These are phyloP conservation scores for Penicillium sp. DNA, from an alignment of 2,329 filamentous ascomycete species.

Conservation along the genomic window DNA sequence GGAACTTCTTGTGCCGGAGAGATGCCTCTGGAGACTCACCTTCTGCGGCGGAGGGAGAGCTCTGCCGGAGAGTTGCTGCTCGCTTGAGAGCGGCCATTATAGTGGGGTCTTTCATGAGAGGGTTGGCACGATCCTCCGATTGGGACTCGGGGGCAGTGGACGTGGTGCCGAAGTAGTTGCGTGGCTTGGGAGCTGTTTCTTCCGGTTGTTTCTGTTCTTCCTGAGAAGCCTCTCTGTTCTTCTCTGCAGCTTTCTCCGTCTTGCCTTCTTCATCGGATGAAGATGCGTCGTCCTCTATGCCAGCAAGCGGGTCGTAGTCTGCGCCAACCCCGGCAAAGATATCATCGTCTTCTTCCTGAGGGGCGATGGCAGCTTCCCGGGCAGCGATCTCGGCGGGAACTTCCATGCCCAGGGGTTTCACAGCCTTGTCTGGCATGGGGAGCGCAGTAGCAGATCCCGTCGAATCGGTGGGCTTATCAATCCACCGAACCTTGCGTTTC, in stretches of 20 bases:
- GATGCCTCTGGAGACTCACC: constrained; percentile 60
- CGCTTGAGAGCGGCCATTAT: constrained; percentile 83
- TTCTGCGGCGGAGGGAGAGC: constrained; percentile 43
- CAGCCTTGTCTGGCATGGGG: constrained; percentile 45
- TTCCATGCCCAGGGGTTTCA: constrained; percentile 52
- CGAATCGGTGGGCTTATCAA: constrained; percentile 38
- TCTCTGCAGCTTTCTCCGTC: constrained; percentile 13
- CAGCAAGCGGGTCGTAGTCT: constrained; percentile 60
- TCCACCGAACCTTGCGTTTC: constrained; percentile 61
- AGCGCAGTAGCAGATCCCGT: constrained; percentile 23
- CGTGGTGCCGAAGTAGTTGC: constrained; percentile 49
- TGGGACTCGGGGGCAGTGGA: constrained; percentile 46
- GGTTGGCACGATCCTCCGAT: constrained; percentile 35
- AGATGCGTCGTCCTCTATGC: constrained; percentile 48
- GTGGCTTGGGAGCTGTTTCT: constrained; percentile 26
- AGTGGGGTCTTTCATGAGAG: constrained; percentile 66
- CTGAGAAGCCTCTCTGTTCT: constrained; percentile 7
- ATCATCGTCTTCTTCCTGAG: constrained; percentile 53
- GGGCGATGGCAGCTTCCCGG: constrained; percentile 29
- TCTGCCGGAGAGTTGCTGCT: constrained; percentile 62
- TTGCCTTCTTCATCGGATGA: constrained; percentile 43
- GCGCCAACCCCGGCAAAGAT: constrained; percentile 62
- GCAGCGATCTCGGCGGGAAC: constrained; percentile 45
- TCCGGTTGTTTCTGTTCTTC: constrained; percentile 9
- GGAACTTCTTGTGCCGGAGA: constrained; percentile 69